Evolutionary conservation across 2,329 filamentous ascomycete genomes (phyloP), one percentile per base, ranked within the genome.

Genomic region (Phyllosticta ampelicida): DNA sequence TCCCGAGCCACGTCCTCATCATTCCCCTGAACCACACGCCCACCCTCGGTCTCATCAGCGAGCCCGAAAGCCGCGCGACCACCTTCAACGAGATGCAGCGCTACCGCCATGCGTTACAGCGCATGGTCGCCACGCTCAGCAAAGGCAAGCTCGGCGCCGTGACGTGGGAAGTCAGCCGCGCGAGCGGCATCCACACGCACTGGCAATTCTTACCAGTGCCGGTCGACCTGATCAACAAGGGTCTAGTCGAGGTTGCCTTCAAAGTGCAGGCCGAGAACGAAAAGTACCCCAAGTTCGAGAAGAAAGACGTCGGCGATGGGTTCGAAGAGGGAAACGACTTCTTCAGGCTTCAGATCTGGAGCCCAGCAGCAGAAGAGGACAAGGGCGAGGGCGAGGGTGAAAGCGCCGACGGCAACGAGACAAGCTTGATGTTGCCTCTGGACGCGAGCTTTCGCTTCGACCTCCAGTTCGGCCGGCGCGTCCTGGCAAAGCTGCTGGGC

Each of bases 131-230:
- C 51, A 95, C 96, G 87, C 77, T 96, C 11, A 72, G 70, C 53
- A 70, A 74, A 21, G 70, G 80, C 62, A 80, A 80, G 62, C 82
- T 96, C 1, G 94, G 92, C 16, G 82, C 85, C 2, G 87, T 97
- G 1, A 94, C 90, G 0, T 99, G 90, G 84, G 94, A 97, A 73
- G 91, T 99, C 65, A 92, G 86, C 68, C 86, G 90, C 54, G 79
- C 78, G 4, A 81, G 82, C 55, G 90, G 94, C 57, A 85, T 97
- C 58, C 94, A 99, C 69, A 80, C 86, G 1, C 92, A 97, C 68
- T 96, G 91, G 94, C 95, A 99, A 72, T 87, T 95, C 64, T 75
- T 97, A 28, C 90, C 94, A 0, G 77, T 95, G 0, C 82, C 87
- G 0, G 76, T 80, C 0, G 79, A 86, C 9, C 75, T 89, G 51